Evolutionary conservation across 345 rosid species (phyloP).

Genomic region (Angophora floribunda): DNA sequence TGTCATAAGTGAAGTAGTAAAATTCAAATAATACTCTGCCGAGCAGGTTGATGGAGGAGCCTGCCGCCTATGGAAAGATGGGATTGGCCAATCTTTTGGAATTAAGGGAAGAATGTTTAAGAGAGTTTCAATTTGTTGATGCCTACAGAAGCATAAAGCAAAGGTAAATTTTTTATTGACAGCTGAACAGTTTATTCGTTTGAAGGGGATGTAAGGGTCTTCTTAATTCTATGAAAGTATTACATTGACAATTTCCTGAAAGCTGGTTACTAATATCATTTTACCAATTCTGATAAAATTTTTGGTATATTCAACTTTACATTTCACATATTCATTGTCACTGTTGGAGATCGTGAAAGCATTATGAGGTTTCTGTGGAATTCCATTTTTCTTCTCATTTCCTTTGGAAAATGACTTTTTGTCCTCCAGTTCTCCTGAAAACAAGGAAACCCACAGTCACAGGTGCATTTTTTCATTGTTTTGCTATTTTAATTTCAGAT

Average conservation of each 20-base stretch:
- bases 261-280: neutral
- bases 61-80: constrained; percentile 95
- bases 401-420: neutral
- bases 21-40: neutral
- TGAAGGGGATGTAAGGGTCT: neutral
- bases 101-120: constrained; percentile 93
- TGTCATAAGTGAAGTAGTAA: neutral
- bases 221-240: neutral
- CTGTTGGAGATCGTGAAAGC: neutral
- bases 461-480: neutral
- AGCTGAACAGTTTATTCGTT: neutral
- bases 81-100: constrained; percentile 98
- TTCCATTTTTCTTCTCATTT: neutral
- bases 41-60: constrained; percentile 93
- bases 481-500: neutral
- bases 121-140: constrained; percentile 95
- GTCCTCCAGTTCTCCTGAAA: neutral
- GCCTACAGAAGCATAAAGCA: constrained; percentile 94
- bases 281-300: neutral
- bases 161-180: constrained; percentile 36
- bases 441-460: neutral
- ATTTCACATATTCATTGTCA: neutral
- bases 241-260: neutral
- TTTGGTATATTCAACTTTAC: neutral
- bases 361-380: neutral